phyloP scores from a whole-genome alignment of 306 rosid species.

The Castanea sativa region DNA sequence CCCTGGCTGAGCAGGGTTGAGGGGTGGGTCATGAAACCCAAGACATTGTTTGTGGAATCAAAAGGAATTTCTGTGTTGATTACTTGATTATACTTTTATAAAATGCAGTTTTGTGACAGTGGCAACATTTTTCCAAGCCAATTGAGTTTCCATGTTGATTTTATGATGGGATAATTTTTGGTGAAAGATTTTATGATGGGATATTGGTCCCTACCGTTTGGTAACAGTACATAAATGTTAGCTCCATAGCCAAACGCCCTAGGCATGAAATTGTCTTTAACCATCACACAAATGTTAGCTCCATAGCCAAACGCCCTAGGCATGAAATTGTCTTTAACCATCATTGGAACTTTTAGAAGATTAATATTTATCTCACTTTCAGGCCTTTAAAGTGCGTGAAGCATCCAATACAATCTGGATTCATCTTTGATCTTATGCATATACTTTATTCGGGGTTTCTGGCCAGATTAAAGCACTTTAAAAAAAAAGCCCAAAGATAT shows the following conservation, averaged over 20 bases:
- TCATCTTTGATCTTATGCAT: too few relatives aligned
- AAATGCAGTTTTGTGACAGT: background rate
- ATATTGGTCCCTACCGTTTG: background rate
- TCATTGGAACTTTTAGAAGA: too few relatives aligned
- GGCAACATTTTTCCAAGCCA: slow-evolving; percentile 2
- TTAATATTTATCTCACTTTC: too few relatives aligned
- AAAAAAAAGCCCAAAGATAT: too few relatives aligned
- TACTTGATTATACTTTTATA: slow-evolving; percentile 19
- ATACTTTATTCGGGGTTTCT: too few relatives aligned
- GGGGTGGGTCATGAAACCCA: slow-evolving; percentile 31
- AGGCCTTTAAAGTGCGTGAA: too few relatives aligned
- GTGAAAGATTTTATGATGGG: background rate
- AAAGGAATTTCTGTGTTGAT: slow-evolving; percentile 21
- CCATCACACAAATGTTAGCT: background rate
- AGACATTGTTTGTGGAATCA: slow-evolving; percentile 33
- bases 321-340: too few relatives aligned
- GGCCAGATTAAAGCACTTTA: too few relatives aligned
- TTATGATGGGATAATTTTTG: background rate
- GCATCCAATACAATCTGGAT: too few relatives aligned
- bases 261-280: too few relatives aligned
- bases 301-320: too few relatives aligned
- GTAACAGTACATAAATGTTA: background rate
- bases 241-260: background rate
- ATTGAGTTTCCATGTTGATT: background rate
- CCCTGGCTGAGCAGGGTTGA: slow-evolving; percentile 30